Base-by-base conservation (phyloP, 2,329 filamentous ascomycete species). In the Fusarium armeniacum region DNA sequence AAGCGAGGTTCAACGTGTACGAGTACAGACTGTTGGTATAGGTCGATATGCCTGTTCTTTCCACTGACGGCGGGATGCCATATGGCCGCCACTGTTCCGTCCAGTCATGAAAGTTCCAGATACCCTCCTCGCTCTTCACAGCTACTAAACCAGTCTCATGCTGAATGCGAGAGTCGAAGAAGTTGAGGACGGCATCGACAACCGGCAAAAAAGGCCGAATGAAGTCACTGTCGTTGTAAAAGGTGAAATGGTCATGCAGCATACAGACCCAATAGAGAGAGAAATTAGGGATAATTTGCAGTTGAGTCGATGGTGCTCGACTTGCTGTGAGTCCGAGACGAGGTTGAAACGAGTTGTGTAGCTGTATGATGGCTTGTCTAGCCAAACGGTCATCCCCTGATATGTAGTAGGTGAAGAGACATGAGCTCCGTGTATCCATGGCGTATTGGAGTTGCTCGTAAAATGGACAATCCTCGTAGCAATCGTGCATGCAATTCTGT, bases 381-480 rank as follows among this genome's bases (percentile, higher is more conserved):
- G 49, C 22, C 10, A 35, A 22, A 3, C 51, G 57, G 6, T 53
- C 53, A 12, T 60, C 57, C 0, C 51, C 41, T 1, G 57, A 60
- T 22, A 18, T 5, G 16, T 33, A n/a, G 1, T 13, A 41, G 1
- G 26, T 55, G 0, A 58, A 58, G 0, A 58, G 15, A 9, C 36
- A 58, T 0, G 56, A 58, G 10, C 56, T 58, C 0, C 49, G 49
- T 2, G 49, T 55, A 6, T 58, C 56, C 49, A 5, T 30, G 6
- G 51, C 57, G 15, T 2, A 60, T 20, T 60, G 57, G 2, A 60
- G 57, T 40, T 60, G 57, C 1, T 60, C 51, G 3, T 60, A 60
- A 11, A 60, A 60, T 0, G 57, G 51, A 15, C 57, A 60, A 4
- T 60, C 51, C 10, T 53, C 41, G 5, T 60, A 60, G 0, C 57